Evolutionary conservation across 148 eudicot genomes (phyloP), one percentile per base, ranked within the genome.

Genomic region (Drosera capensis): DNA sequence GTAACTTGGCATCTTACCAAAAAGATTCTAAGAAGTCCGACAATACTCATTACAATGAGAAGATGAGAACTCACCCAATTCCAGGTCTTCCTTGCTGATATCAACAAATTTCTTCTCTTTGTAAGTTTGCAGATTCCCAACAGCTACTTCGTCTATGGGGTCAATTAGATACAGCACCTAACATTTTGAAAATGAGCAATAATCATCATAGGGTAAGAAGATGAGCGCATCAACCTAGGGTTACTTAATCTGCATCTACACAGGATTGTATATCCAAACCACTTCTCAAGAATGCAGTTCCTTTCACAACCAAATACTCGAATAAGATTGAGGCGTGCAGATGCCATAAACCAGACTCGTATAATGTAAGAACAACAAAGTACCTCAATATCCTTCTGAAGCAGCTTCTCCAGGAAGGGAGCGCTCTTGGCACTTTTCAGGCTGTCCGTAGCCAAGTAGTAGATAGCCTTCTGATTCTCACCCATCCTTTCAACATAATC

Each of bases 61-160:
- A 11, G n/a, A 5, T 21, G 12, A 46, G 20, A 25, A 61, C 87
- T 68, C 24, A 90, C 95, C 99, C 54, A 92, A 80, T 52, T 92
- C 99, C 67, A 92, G 65, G 59, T 92, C 99, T 71, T 92, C 99
- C 80, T 92, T 92, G 99, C 99, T 92, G 40, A 92, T 82, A 61
- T 92, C 99, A 58, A 92, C 99, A 72, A 92, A 92, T 55, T 92
- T 92, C 77, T 85, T 92, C 30, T 92, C 95, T 59, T 85, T 92
- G 58, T 79, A 85, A 12, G 94, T 85, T 52, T 92, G 95, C 25
- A 92, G 66, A 61, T 81, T 92, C 68, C 85, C 95, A 59, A 92
- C 85, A 9, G 99, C 86, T 43, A 92, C 85, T 68, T 92, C 99
- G 46, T 85, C 99, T 49, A 92, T 85, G 30, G 99, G 99, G 61